Evolutionary conservation across 345 rosid species (phyloP).

Genomic region (Rhodamnia argentea): DNA sequence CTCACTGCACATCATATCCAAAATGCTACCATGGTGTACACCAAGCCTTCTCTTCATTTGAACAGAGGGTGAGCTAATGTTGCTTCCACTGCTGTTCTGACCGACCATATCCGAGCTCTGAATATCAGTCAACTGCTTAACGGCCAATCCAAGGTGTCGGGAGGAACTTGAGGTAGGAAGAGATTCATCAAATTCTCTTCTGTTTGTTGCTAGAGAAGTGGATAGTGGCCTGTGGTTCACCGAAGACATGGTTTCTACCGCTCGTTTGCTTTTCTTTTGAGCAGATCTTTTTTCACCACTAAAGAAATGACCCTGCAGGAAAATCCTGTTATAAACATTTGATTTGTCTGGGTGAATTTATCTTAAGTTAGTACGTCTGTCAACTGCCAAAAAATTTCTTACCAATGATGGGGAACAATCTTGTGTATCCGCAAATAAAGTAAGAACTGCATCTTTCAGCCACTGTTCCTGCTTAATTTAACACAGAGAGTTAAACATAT

Average conservation of each 20-base stretch:
- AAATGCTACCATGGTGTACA: constrained; percentile 29
- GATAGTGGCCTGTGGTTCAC: constrained; percentile 49
- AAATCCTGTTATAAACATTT: background rate
- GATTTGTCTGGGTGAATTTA: background rate
- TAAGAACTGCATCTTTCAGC: constrained; percentile 77
- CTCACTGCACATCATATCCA: constrained; percentile 42
- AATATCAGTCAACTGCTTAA: constrained; percentile 62
- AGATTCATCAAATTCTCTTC: constrained; percentile 33
- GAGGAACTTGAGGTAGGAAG: constrained; percentile 32
- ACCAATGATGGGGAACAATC: constrained; percentile 85
- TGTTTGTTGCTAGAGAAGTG: constrained; percentile 25
- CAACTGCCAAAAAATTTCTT: constrained; percentile 9
- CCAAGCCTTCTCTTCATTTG: constrained; percentile 57
- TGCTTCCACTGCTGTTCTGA: constrained; percentile 33
- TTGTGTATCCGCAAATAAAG: constrained; percentile 70
- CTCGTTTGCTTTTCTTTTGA: constrained; percentile 32
- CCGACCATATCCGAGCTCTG: constrained; percentile 31
- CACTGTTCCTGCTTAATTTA: constrained; percentile 58
- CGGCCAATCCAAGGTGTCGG: constrained; percentile 57
- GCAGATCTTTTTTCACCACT: constrained; percentile 42
- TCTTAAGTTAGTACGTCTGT: background rate
- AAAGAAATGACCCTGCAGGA: constrained; percentile 56
- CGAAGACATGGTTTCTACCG: constrained; percentile 17
- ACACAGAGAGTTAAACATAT: background rate
- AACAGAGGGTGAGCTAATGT: constrained; percentile 35